Conservation (phyloP, 2,329 filamentous ascomycete genomes). For the Elsinoe perseae region DNA sequence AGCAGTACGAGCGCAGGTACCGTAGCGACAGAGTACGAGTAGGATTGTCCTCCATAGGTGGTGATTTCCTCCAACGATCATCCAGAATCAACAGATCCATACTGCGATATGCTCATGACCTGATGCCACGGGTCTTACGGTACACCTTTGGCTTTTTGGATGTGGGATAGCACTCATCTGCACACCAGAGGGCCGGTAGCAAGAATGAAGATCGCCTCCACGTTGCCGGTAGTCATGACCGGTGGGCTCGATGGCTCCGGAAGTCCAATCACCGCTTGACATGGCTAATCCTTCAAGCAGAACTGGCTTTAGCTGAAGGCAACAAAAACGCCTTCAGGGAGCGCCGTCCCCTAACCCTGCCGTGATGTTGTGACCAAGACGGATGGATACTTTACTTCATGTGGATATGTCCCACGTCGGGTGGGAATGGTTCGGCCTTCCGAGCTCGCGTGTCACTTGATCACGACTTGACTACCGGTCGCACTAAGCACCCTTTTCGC, state of each 20-base stretch:
- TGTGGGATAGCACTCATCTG: background rate
- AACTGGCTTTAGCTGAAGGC: background rate
- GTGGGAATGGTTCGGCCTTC: background rate
- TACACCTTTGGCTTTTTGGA: background rate
- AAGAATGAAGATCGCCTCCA: slow-evolving; percentile 6
- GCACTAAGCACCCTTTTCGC: background rate
- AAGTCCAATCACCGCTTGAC: slow-evolving; percentile 1
- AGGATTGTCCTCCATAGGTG: background rate
- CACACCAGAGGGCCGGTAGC: slow-evolving; percentile 8
- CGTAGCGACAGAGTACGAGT: background rate
- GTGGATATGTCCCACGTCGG: background rate
- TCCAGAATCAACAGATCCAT: background rate
- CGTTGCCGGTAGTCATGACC: slow-evolving; percentile 11
- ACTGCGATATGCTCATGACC: background rate
- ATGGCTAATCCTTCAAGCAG: slow-evolving; percentile 4
- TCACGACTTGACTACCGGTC: background rate
- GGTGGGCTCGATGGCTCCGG: slow-evolving; percentile 5
- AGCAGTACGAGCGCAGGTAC: background rate
- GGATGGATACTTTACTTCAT: too few relatives aligned
- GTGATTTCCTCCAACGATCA: background rate
- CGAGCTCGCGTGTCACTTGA: slow-evolving; percentile 5
- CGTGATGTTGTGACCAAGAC: background rate
- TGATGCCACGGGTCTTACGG: background rate
- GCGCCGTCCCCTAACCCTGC: background rate
- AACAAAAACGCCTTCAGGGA: background rate